These are phyloP conservation scores for Serendipita sp. DNA, from an alignment of 768 basidiomycete genomes.

Conservation along the genomic window DNA sequence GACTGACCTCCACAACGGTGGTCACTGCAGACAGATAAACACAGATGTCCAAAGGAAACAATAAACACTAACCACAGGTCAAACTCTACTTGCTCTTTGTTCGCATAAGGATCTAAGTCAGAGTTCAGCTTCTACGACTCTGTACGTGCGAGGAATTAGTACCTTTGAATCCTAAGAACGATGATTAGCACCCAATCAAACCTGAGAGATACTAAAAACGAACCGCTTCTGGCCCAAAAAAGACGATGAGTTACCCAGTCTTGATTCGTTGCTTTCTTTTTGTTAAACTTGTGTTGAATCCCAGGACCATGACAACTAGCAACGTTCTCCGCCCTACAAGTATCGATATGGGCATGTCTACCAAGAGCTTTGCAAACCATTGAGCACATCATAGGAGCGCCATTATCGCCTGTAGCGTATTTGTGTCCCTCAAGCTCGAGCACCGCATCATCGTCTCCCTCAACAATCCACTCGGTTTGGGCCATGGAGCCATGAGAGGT, in stretches of 20 bases:
- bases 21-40: constrained; percentile 21
- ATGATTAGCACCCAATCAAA: not conserved
- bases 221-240: constrained; percentile 45
- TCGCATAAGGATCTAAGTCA: constrained; percentile 37
- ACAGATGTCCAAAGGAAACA: not conserved
- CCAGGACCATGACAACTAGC: constrained; percentile 28
- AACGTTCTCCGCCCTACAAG: constrained; percentile 29
- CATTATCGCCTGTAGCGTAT: constrained; percentile 29
- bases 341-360: constrained; percentile 40
- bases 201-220: constrained; percentile 4
- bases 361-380: constrained; percentile 39
- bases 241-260: constrained; percentile 38
- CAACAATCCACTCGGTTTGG: constrained; percentile 37
- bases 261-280: constrained; percentile 25
- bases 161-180: constrained; percentile 37
- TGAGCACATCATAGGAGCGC: constrained; percentile 49
- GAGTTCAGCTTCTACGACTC: not conserved
- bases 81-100: constrained; percentile 39
- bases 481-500: constrained; percentile 52
- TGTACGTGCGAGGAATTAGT: not conserved
- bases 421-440: constrained; percentile 40
- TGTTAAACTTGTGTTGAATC: constrained; percentile 30
- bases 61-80: constrained; percentile 30
- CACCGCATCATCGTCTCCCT: constrained; percentile 31
- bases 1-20: constrained; percentile 32